A percentile compares a stretch with the other conserved stretches of the same genome.
Evolutionary conservation across 108 stramenopile genomes (phyloP).

Genomic region (Cyclotella distinguenda): DNA sequence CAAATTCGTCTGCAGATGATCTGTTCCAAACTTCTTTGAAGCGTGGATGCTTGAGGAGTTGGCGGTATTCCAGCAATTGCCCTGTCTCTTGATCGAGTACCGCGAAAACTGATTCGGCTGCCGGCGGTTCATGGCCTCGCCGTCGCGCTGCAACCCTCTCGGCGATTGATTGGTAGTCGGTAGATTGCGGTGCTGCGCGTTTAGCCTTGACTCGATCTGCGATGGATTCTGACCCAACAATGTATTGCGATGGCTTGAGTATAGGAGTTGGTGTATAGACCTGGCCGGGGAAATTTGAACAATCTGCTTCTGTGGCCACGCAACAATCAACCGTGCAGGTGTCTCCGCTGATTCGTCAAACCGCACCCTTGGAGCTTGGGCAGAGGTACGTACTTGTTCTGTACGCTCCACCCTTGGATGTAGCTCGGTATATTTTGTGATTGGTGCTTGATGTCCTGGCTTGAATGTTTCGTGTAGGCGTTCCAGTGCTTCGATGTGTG

Average conservation of each 20-base stretch:
- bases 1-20: neutral
- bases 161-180: neutral
- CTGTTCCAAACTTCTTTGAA: neutral
- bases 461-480: neutral
- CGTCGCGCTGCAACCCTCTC: neutral
- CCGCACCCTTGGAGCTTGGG: neutral
- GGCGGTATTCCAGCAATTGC: neutral
- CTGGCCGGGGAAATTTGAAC: neutral
- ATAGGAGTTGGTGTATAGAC: neutral
- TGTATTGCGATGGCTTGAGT: neutral
- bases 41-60: neutral
- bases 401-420: neutral
- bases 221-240: slow-evolving; percentile 3
- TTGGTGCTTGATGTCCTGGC: neutral
- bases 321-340: neutral
- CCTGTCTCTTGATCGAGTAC: neutral
- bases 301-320: slow-evolving; percentile 2
- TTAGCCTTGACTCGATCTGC: neutral
- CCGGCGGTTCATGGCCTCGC: neutral
- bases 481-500: neutral
- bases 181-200: neutral
- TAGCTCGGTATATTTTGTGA: neutral
- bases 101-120: neutral
- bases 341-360: neutral
- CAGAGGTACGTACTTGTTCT: neutral